Evolutionary conservation across 2,329 filamentous ascomycete genomes (phyloP).

Genomic region (Macroventuria anomochaeta): DNA sequence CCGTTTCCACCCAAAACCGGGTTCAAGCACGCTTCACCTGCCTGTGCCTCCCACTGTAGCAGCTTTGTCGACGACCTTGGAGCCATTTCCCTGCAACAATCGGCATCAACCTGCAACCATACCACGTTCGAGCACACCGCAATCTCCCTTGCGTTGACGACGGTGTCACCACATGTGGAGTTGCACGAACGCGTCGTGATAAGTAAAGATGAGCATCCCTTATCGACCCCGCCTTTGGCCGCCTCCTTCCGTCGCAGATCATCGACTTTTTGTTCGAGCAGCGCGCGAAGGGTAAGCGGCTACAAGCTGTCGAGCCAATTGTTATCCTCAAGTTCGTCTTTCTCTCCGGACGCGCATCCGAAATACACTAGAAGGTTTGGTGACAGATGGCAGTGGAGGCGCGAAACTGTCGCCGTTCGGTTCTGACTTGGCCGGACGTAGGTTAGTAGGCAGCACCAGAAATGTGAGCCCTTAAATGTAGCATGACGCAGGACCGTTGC

Average conservation of each 20-base stretch:
- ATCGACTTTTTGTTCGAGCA: neutral
- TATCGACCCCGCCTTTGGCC: neutral
- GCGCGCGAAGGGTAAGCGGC: neutral
- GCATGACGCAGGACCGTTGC: constrained; percentile 12
- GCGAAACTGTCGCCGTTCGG: constrained; percentile 3
- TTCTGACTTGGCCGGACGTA: neutral
- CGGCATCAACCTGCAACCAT: neutral
- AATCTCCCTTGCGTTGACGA: neutral
- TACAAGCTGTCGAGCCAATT: neutral
- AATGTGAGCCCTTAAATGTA: constrained; percentile 4
- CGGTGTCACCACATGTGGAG: too few species aligned
- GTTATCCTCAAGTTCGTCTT: neutral
- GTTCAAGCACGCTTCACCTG: neutral
- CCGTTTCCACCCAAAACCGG: too few species aligned
- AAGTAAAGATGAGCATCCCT: too few species aligned
- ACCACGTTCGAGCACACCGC: neutral
- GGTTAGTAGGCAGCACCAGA: constrained; percentile 2
- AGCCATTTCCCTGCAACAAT: neutral
- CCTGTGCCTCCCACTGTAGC: neutral
- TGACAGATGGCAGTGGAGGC: neutral
- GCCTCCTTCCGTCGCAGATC: neutral
- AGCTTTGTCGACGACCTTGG: neutral
- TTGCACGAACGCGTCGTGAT: too few species aligned
- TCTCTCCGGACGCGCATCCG: neutral
- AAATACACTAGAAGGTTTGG: neutral